Base-by-base conservation (phyloP, 225 moss, liverwort and hornwort genomes). In the Pseudisothecium myosuroides region DNA sequence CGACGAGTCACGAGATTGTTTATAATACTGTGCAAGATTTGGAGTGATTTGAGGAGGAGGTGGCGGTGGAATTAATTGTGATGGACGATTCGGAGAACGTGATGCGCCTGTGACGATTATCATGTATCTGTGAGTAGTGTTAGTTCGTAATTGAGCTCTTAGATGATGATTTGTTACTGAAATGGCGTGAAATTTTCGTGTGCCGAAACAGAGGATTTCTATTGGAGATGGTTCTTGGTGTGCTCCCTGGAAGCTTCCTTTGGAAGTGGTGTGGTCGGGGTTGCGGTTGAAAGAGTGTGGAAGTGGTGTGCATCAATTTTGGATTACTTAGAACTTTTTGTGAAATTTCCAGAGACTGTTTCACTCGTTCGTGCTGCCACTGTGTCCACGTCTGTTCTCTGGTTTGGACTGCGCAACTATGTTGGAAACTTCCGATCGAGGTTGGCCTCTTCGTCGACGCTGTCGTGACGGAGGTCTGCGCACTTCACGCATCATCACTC, bases 171-270 rank as follows among this genome's bases (percentile, higher is more conserved):
- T 83, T 77, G 88, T 50, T 41, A 6, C 47, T 45, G 75, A 81
- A 45, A 67, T 59, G 82, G 43, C 34, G 36, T 76, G 76, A 82
- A 68, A 13, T 71, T 52, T 87, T 62, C 24, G 52, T 22, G 58
- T 77, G 75, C 11, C 23, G 19, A 16, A 80, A 64, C 47, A 54
- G 76, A 77, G 54, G 81, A 59, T 80, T 90, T 81, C 45, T 43
- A 14, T 67, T 28, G 71, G 60, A 79, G 54, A 8, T 63, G 39
- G 74, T 81, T 88, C 88, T 80, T 81, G 88, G 81, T 88, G 22
- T 73, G 88, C 56, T 55, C 85, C 58, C 19, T 80, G 88, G 90
- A 90, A 90, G 74, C 65, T 90, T 90, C 85, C 81, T 66, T 47
- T 65, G 17, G 65, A 80, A 56, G 81, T 41, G 49, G 39, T 88